These are phyloP conservation scores for Ceratobasidium theobromae DNA, from an alignment of 1,284 basidiomycete genomes.

Conservation along the genomic window DNA sequence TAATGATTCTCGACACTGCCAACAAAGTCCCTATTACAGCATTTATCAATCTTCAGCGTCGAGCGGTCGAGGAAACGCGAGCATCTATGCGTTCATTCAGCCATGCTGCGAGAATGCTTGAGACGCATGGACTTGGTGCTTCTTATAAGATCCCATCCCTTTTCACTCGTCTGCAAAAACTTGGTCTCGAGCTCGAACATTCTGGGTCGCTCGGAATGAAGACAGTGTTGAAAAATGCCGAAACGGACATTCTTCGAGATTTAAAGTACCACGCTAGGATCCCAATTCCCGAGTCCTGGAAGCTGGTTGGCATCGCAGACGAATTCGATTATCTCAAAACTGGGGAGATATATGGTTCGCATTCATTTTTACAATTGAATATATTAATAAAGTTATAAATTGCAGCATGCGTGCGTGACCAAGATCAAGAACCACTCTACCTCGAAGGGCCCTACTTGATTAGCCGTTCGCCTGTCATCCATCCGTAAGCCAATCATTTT, in stretches of 20 bases:
- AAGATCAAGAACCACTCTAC: conserved; percentile 53
- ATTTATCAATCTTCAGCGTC: conserved; percentile 58
- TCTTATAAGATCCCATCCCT: conserved; percentile 48
- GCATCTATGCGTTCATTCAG: conserved; percentile 48
- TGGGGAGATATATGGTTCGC: conserved; percentile 62
- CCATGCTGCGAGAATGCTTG: conserved; percentile 52
- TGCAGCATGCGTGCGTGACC: conserved; percentile 60
- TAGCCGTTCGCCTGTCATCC: conserved; percentile 65
- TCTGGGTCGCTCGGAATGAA: conserved; percentile 42
- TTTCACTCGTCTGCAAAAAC: conserved; percentile 44
- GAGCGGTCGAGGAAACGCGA: conserved; percentile 53
- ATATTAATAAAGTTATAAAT: background rate
- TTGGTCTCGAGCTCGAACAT: conserved; percentile 35
- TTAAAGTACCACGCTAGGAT: conserved; percentile 22
- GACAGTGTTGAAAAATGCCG: conserved; percentile 40
- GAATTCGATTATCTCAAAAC: conserved; percentile 66
- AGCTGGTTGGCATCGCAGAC: conserved; percentile 51
- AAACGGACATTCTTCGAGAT: conserved; percentile 31
- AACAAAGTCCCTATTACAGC: conserved; percentile 53
- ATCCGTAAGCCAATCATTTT: too few relatives aligned
- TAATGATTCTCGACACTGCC: conserved; percentile 63
- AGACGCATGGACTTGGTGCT: conserved; percentile 48
- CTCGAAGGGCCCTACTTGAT: conserved; percentile 60
- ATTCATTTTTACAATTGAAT: background rate
- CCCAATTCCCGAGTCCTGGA: conserved; percentile 32